Evolutionary conservation across 768 basidiomycete species (phyloP), one percentile per base, ranked within the genome.

Genomic region (Rhizopogon roseolus): DNA sequence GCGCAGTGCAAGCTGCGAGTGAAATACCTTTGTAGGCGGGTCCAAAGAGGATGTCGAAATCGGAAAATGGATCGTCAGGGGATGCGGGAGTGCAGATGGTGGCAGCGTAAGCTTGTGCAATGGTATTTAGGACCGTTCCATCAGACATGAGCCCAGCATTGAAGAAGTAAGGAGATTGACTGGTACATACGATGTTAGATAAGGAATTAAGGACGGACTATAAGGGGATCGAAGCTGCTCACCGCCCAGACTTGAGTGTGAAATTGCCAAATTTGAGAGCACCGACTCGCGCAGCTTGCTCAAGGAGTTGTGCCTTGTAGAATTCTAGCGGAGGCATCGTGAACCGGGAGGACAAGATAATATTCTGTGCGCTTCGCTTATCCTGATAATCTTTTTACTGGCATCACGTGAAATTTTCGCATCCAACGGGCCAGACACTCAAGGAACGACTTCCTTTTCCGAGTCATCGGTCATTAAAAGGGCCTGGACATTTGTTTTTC

Each of bases 11-110:
- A 0, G 95, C 88, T 0, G 94, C 95, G 49, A 99, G 84, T 0
- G 94, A 81, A 64, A 98, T 98, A 25, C 93, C 96, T 73, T 98
- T 98, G 76, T 98, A 98, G 2, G 96, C 95, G 1, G 96, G 96
- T 0, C 96, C 96, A 61, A 98, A 97, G 34, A 98, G 78, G 42
- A 98, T 81, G 60, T 96, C 91, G 61, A 95, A 84, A 27, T 64
- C 43, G 1, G 76, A 72, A 6, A 79, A 54, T 9, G 48, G 59
- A 49, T 58, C 57, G 6, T 66, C 61, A 42, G 66, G 52, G 40
- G 76, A 72, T 7, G 74, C 71, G 0, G 88, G 79, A 19, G 74
- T 69, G 11, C 80, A 73, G 64, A 98, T 90, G 11, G 90, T 87
- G 1, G 84, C 71, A 2, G 96, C 92, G 61, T 95, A 98, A 4